Base-by-base conservation (phyloP, 1,284 basidiomycete genomes). In the Cryptococcus neoformans region DNA sequence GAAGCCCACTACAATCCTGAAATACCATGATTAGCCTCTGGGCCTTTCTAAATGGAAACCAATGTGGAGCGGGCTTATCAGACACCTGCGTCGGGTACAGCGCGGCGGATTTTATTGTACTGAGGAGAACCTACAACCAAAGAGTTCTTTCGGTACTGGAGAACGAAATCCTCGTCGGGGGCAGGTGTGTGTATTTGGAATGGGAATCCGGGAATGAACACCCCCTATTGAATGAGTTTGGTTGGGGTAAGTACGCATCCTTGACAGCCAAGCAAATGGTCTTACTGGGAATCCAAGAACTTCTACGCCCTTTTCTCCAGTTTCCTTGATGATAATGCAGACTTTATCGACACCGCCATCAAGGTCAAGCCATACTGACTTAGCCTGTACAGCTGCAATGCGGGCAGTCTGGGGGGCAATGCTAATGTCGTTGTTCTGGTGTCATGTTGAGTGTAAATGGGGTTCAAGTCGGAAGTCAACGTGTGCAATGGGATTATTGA, bases 61-160 rank as follows among this genome's bases (percentile, higher is more conserved):
- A n/a, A n/a, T n/a, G n/a, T n/a, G n/a, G n/a, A n/a, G n/a, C n/a
- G n/a, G 28, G 36, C 55, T 41, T n/a, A 57, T 51, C 54, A 55
- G 36, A 59, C 50, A 11, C 50, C 45, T 12, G 53, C 54, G 42
- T 59, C 57, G 28, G 40, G 35, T 12, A 49, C 53, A 36, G 54
- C 53, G 16, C 50, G 40, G 12, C 53, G 54, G 38, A 59, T 56
- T 44, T 59, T 55, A 46, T 55, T 59, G 50, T 59, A 59, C 44
- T 55, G 41, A 8, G 57, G 49, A 12, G 54, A 55, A 12, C 57
- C 57, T 14, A 59, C 48, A 40, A 59, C 54, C 37, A 59, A 28
- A 16, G 54, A 55, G 38, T 59, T 59, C 45, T 59, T 59, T 28
- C 56, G 57, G 49, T 59, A 59, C 44, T 55, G 49, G 36, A 59